phyloP scores from a whole-genome alignment of 208 protist species.

The Leptomonas pyrrhocoris region DNA sequence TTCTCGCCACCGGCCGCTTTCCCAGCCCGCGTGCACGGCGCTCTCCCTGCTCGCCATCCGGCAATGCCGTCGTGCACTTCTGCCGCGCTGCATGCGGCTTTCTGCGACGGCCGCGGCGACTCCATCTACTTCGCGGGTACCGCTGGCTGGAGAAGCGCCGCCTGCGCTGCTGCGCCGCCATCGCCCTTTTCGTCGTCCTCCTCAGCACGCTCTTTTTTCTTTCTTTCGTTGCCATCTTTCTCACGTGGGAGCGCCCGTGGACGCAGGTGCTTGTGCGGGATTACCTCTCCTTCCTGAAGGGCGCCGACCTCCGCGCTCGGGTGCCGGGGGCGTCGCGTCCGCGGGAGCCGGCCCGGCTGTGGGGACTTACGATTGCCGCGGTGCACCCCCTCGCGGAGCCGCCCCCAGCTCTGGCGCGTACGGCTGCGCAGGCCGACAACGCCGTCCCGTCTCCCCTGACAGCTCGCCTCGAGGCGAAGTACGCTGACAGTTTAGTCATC shows the following conservation, averaged over 20 bases:
- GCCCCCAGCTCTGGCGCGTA: background rate
- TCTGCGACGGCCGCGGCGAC: background rate
- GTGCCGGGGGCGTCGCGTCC: slow-evolving; percentile 18
- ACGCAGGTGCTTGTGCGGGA: slow-evolving; percentile 11
- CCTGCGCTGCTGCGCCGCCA: background rate
- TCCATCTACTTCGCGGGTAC: slow-evolving; percentile 2
- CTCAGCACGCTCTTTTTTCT: slow-evolving; percentile 11
- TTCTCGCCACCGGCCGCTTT: background rate
- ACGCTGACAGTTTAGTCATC: slow-evolving; percentile 85
- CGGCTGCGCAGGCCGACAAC: background rate
- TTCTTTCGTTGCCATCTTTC: slow-evolving; percentile 1
- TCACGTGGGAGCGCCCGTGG: slow-evolving; percentile 23
- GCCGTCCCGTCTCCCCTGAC: background rate
- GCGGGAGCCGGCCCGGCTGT: slow-evolving; percentile 24
- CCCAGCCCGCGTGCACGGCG: background rate
- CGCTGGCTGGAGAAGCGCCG: slow-evolving; percentile 14
- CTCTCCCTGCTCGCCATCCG: background rate
- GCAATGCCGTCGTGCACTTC: background rate
- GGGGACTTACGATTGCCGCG: background rate
- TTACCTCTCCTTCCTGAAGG: slow-evolving; percentile 2
- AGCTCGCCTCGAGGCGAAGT: slow-evolving; percentile 19
- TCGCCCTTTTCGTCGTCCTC: slow-evolving; percentile 7
- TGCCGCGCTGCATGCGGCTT: background rate
- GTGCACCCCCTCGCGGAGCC: slow-evolving; percentile 1
- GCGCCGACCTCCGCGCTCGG: background rate